These are phyloP conservation scores for Dioszegia hungarica DNA, from an alignment of 768 basidiomycete species.

Conservation along the genomic window DNA sequence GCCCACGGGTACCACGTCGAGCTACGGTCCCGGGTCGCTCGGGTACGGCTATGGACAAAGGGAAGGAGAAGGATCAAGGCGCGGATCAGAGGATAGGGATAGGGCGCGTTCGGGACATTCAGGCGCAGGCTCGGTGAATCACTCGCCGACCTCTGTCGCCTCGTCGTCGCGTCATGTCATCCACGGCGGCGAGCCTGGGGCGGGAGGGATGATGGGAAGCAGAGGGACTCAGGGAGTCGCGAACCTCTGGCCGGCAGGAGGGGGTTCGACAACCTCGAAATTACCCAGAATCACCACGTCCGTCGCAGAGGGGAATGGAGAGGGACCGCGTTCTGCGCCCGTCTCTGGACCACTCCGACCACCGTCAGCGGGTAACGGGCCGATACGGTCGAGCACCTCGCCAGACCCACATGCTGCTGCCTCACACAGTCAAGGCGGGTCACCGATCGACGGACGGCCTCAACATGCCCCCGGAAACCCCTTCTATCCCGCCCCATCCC, in stretches of 20 bases:
- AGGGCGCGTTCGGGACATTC: background rate
- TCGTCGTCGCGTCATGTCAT: slow-evolving; percentile 4
- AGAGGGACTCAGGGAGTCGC: background rate
- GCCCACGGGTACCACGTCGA: background rate
- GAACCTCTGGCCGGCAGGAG: background rate
- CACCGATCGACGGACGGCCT: slow-evolving; percentile 8
- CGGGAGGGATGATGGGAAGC: background rate
- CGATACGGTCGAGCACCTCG: slow-evolving; percentile 28
- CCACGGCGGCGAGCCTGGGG: background rate
- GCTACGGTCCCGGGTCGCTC: slow-evolving; percentile 2
- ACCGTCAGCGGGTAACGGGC: slow-evolving; percentile 4
- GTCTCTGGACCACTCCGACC: slow-evolving; percentile 16
- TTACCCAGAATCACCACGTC: slow-evolving; percentile 15
- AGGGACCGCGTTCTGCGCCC: slow-evolving; percentile 26
- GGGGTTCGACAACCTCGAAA: background rate
- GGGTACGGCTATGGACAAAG: background rate
- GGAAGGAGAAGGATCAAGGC: slow-evolving; percentile 3
- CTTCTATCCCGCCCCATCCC: slow-evolving; percentile 25
- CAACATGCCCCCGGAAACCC: background rate
- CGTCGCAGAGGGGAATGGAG: background rate
- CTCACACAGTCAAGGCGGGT: background rate
- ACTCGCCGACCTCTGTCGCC: background rate
- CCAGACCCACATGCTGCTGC: slow-evolving; percentile 24
- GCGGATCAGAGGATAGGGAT: background rate
- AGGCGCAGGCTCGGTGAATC: background rate